Evolutionary conservation across 139 green algal genomes (phyloP), one percentile per base, ranked within the genome.

Genomic region (Edaphochlamys debaryana): DNA sequence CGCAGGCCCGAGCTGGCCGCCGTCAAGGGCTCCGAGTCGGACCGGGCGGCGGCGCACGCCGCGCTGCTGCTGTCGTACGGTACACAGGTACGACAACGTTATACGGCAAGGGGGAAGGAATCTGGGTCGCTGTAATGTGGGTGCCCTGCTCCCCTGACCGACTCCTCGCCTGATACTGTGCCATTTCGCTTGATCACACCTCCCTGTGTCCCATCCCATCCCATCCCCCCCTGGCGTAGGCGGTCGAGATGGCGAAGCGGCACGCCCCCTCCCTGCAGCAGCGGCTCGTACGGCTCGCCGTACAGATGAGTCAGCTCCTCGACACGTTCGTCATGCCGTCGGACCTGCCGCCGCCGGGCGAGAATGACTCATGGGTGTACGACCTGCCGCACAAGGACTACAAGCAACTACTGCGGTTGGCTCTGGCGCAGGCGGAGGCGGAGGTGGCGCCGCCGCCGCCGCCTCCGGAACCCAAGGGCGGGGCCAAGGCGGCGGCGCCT

Each of bases 281-380:
- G 7, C 77, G 77, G 30, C 77, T 83, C 32, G 34, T 74, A 6
- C 63, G 77, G 9, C 42, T 74, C 34, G 63, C 34, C 11, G 36
- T 19, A 6, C 63, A 75, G 64, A 63, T 83, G 64, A 32, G 64
- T 58, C 19, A 75, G 69, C 82, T 93, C 50, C 79, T 93, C 30
- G 90, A 93, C 66, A 86, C 79, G 38, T 89, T 88, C 62, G 38
- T 91, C 11, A 86, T 92, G 88, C 90, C 90, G 1, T 58, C 69
- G 29, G 90, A 93, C 82, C 74, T 93, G 79, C 79, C 79, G n/a
- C 71, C 84, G 37, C 76, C 82, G 2, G 79, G 74, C 29, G 50
- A 52, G 22, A 79, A 80, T 17, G 86, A 89, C 54, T 60, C 79
- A 4, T 80, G 83, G 64, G 66, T 84, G 36, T 86, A 87, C 40